Percentiles rank a stretch among this genome's conserved stretches.
Evolutionary conservation across 371 early-diverging fungal genomes (phyloP).

Genomic region (Syncephalis fuscata): DNA sequence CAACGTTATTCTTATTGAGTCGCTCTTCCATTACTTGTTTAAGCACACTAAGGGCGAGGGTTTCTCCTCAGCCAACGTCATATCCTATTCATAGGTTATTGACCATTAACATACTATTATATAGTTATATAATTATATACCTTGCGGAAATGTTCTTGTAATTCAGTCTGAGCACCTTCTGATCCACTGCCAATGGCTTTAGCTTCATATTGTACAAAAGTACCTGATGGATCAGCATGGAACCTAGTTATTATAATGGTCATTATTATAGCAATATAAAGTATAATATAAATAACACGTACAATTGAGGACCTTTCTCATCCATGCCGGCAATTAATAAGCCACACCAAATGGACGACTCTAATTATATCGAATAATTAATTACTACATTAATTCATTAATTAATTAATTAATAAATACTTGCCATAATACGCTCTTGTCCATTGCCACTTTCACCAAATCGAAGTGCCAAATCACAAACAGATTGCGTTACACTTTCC

Average conservation of each 20-base stretch:
- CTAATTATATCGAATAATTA: conserved; percentile 10
- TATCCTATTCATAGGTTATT: conserved; percentile 24
- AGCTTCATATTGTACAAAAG: conserved; percentile 81
- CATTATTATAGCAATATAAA: not conserved
- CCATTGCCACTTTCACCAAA: conserved; percentile 96
- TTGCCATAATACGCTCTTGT: conserved; percentile 89
- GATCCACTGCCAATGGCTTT: conserved; percentile 98
- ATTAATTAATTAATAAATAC: not conserved
- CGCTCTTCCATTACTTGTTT: conserved; percentile 99
- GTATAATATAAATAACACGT: conserved; percentile 16
- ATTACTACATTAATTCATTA: conserved; percentile 74
- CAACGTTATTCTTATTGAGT: conserved; percentile 86
- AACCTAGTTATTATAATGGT: conserved; percentile 24
- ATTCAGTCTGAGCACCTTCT: conserved; percentile 96
- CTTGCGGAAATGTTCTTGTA: conserved; percentile 90
- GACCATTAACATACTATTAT: conserved; percentile 2
- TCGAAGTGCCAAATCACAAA: conserved; percentile 92
- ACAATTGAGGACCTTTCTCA: conserved; percentile 96
- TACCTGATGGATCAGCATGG: conserved; percentile 95
- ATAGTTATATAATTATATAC: conserved; percentile 11
- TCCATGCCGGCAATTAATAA: conserved; percentile 94
- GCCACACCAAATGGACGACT: conserved; percentile 99
- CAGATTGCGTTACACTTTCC: conserved; percentile 90
- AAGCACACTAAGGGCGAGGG: conserved; percentile 83
- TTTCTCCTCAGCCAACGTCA: conserved; percentile 76